Evolutionary conservation across 2,329 filamentous ascomycete species (phyloP), one percentile per base, ranked within the genome.

Genomic region (Colletotrichum musicola): DNA sequence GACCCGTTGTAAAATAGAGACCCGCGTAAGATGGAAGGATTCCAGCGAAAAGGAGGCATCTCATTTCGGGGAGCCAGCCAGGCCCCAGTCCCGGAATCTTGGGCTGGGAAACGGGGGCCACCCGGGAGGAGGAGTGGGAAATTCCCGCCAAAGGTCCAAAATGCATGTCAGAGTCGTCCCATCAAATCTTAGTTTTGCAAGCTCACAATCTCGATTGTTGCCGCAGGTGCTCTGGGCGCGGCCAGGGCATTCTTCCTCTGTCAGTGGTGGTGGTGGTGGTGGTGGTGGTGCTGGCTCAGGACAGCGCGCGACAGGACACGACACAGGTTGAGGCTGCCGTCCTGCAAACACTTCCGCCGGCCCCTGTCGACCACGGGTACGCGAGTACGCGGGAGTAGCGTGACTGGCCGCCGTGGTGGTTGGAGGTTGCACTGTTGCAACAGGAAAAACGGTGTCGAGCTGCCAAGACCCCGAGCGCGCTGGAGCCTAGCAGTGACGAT

Each of bases 21-120:
- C 30, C 30, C 30, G 30, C 30, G 30, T 35, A 35, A 35, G 30
- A 42, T 35, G 47, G 47, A 47, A 54, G 46, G 49, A 59, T 64
- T 18, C 30, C 62, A 40, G 22, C 22, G 38, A 47, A 35, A 64
- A 47, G 46, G 38, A 53, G 47, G 47, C 38, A 53, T n/a, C 50
- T 68, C 65, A 65, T 68, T 65, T 68, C 65, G 62, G 66, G 30
- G 62, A 69, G 20, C 62, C 40, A 50, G 66, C 51, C 66, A 56
- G 57, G 20, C 51, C 60, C 25, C 27, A 25, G 62, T 51, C 35
- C 62, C 62, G 62, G 20, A 12, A 50, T 38, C 60, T 62, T 62
- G 66, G 65, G 66, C 55, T 57, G 55, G 61, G 65, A 44, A 56
- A 59, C 42, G 55, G 61, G 49, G 53, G 13, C 13, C 30, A 35